These are phyloP conservation scores for Entophlyctis luteolus DNA, from an alignment of 192 early-diverging fungal species.

Conservation along the genomic window DNA sequence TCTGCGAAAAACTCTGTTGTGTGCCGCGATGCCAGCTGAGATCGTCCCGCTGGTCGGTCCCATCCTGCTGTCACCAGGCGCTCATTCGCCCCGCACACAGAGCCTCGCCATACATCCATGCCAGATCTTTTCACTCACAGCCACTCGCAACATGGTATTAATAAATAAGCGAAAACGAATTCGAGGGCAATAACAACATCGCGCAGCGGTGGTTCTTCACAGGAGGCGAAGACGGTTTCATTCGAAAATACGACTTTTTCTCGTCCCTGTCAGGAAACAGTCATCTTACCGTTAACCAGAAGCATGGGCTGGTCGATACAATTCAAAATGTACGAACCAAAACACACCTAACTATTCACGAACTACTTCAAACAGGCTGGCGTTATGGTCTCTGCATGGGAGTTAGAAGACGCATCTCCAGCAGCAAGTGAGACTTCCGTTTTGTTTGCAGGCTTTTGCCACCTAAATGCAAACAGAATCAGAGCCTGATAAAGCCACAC, in stretches of 20 bases:
- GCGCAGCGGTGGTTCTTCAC: slow-evolving; percentile 49
- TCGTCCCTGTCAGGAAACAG: slow-evolving; percentile 79
- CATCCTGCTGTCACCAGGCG: too few species aligned
- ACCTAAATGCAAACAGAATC: background rate
- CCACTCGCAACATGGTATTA: slow-evolving; percentile 20
- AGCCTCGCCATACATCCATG: slow-evolving; percentile 20
- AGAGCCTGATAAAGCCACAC: slow-evolving; percentile 6
- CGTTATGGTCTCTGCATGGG: slow-evolving; percentile 75
- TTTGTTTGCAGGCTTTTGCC: background rate
- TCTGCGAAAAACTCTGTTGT: too few species aligned
- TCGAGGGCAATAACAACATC: background rate
- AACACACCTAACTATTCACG: too few species aligned
- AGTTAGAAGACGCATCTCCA: slow-evolving; percentile 70
- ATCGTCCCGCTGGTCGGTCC: too few species aligned
- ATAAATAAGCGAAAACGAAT: background rate
- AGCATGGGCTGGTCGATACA: slow-evolving; percentile 80
- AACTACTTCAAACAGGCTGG: slow-evolving; percentile 62
- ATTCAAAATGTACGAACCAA: slow-evolving; percentile 61
- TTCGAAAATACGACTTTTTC: slow-evolving; percentile 90
- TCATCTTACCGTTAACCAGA: slow-evolving; percentile 77
- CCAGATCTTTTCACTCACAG: slow-evolving; percentile 4
- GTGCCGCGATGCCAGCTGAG: too few species aligned
- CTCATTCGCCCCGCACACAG: too few species aligned
- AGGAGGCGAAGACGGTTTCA: slow-evolving; percentile 84
- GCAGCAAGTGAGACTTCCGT: background rate